These are phyloP conservation scores for Noccaea bulbosa DNA, from an alignment of 345 rosid genomes.

Conservation along the genomic window DNA sequence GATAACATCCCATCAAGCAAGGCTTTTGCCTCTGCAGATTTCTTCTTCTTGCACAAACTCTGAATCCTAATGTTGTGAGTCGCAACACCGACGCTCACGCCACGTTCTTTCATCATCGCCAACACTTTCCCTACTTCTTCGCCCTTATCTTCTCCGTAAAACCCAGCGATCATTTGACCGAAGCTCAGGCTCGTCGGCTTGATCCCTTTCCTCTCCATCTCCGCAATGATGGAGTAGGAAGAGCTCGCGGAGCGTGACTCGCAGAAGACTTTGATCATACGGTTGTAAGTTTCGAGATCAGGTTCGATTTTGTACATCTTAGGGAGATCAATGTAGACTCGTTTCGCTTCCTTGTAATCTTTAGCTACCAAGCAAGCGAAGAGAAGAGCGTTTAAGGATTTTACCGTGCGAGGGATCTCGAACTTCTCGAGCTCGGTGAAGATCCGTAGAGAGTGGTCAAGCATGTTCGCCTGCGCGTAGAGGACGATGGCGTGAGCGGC, in stretches of 20 bases:
- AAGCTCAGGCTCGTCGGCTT: conserved; percentile 58
- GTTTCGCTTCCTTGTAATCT: conserved; percentile 59
- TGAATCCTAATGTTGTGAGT: conserved; percentile 65
- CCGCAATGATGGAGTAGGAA: conserved; percentile 62
- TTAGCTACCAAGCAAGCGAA: conserved; percentile 67
- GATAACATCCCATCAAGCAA: conserved; percentile 63
- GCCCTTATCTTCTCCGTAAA: conserved; percentile 69
- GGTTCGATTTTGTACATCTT: conserved; percentile 56
- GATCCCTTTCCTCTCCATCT: conserved; percentile 72
- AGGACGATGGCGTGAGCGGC: conserved; percentile 66
- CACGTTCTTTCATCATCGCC: conserved; percentile 61
- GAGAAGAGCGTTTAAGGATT: conserved; percentile 66
- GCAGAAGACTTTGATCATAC: conserved; percentile 66
- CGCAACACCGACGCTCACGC: conserved; percentile 46
- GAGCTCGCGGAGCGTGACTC: conserved; percentile 71
- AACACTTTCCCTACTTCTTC: conserved; percentile 76
- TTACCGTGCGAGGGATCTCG: conserved; percentile 55
- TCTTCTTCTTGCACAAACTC: conserved; percentile 69
- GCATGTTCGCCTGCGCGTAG: conserved; percentile 81
- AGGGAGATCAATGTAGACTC: conserved; percentile 67
- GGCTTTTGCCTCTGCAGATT: conserved; percentile 59
- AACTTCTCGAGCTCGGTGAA: conserved; percentile 58
- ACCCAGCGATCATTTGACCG: conserved; percentile 62
- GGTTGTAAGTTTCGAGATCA: conserved; percentile 65
- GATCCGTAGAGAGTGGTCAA: conserved; percentile 56